Percentiles rank a stretch among this genome's conserved stretches.
These are phyloP conservation scores for Martensiomyces pterosporus DNA, from an alignment of 192 early-diverging fungal genomes.

Conservation along the genomic window DNA sequence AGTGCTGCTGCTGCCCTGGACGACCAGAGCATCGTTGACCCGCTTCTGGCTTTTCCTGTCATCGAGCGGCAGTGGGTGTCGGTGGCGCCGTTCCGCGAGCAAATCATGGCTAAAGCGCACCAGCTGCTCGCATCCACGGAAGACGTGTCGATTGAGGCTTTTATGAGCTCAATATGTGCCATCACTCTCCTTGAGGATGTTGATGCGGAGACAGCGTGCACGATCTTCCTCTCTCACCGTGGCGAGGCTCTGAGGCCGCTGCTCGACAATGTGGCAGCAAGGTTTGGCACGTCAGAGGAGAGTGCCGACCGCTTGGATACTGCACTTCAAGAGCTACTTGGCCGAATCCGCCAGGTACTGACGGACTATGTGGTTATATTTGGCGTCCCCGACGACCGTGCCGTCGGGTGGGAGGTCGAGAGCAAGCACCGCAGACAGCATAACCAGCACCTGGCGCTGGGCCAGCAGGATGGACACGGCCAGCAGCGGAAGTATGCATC, in stretches of 20 bases:
- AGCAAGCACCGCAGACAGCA: too few species aligned
- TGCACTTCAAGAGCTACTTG: constrained; percentile 19
- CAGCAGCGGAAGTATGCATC: constrained; percentile 16
- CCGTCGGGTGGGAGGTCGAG: too few species aligned
- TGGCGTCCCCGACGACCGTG: constrained; percentile 9
- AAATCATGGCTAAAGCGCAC: constrained; percentile 21
- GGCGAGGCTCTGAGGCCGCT: constrained; percentile 17
- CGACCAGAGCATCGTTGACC: constrained; percentile 5
- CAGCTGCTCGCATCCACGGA: constrained; percentile 8
- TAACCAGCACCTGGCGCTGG: too few species aligned
- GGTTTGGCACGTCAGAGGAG: too few species aligned
- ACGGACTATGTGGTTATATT: constrained; percentile 27
- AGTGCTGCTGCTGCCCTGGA: background rate
- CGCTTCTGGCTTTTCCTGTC: constrained; percentile 39
- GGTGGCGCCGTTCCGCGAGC: constrained; percentile 29
- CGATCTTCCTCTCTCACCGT: constrained; percentile 33
- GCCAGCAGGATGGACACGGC: background rate
- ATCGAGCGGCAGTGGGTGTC: constrained; percentile 38
- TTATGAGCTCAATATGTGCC: constrained; percentile 27
- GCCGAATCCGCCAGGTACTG: constrained; percentile 16
- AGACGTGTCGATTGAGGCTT: constrained; percentile 4
- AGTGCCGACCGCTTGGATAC: background rate
- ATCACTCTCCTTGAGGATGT: constrained; percentile 36
- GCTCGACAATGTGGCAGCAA: constrained; percentile 8
- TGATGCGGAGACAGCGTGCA: constrained; percentile 33